Evolutionary conservation across 2,329 filamentous ascomycete genomes (phyloP).

Genomic region (Falciphora oryzae): DNA sequence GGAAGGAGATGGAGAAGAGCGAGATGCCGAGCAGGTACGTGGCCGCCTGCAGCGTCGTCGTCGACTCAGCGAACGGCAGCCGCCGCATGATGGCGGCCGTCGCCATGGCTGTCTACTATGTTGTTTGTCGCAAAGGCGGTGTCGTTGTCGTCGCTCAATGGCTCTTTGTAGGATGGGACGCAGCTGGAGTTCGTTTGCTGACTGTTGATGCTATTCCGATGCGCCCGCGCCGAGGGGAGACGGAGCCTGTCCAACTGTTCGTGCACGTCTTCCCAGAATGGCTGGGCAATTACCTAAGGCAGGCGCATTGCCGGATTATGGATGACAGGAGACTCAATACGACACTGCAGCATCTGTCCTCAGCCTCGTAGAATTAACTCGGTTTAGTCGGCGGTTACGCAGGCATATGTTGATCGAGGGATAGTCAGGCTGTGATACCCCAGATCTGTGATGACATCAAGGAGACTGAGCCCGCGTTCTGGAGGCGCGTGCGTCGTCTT

Average conservation of each 20-base stretch:
- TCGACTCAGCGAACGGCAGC: constrained; percentile 53
- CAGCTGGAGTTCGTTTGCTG: background rate
- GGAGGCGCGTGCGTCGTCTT: background rate
- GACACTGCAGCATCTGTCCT: background rate
- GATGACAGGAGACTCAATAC: background rate
- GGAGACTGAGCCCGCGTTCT: background rate
- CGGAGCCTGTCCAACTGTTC: background rate
- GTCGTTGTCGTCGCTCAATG: background rate
- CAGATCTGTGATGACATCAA: background rate
- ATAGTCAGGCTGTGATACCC: background rate
- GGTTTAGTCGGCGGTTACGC: background rate
- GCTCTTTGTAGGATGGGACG: too few species aligned
- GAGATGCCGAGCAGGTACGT: constrained; percentile 79
- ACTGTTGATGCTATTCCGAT: background rate
- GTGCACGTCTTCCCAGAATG: background rate
- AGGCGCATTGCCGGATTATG: too few species aligned
- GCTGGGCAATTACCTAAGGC: too few species aligned
- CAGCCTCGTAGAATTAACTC: background rate
- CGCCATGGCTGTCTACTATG: background rate
- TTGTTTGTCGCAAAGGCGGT: background rate
- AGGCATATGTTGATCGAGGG: background rate
- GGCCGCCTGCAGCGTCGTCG: constrained; percentile 56
- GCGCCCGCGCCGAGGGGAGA: background rate
- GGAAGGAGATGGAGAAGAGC: constrained; percentile 82
- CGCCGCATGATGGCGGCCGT: constrained; percentile 32